These are phyloP conservation scores for Diversispora epigaea DNA, from an alignment of 192 early-diverging fungal genomes.

Conservation along the genomic window DNA sequence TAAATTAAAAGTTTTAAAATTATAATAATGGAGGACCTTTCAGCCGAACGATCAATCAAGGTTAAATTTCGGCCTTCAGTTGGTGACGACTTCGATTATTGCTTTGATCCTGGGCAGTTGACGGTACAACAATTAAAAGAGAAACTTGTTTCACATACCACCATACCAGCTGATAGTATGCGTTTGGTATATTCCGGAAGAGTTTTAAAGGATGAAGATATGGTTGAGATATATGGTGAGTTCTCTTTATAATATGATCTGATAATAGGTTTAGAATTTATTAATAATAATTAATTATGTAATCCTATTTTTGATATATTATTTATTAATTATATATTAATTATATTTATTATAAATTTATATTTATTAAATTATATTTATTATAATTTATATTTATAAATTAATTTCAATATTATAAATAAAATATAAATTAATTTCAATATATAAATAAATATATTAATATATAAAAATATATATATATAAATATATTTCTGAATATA, in stretches of 20 bases:
- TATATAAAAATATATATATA: no score
- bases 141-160: slow-evolving; percentile 53
- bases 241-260: background rate
- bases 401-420: no score
- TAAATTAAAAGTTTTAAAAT: no score
- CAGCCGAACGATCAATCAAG: background rate
- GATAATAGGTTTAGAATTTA: background rate
- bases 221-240: slow-evolving; percentile 65
- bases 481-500: no score
- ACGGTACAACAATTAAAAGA: slow-evolving; percentile 76
- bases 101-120: slow-evolving; percentile 48
- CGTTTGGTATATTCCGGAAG: slow-evolving; percentile 90
- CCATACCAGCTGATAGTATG: slow-evolving; percentile 62
- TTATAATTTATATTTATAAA: no score
- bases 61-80: slow-evolving; percentile 56
- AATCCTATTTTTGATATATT: no score
- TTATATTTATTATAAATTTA: no score
- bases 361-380: no score
- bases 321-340: no score
- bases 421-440: no score
- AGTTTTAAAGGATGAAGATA: slow-evolving; percentile 91
- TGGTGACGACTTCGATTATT: slow-evolving; percentile 48
- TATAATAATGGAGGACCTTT: background rate
- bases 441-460: no score
- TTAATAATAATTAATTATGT: background rate